Percentiles rank a stretch among this genome's conserved stretches.
phyloP scores from a whole-genome alignment of 1,284 basidiomycete species.

The Termitomyces sp. region DNA sequence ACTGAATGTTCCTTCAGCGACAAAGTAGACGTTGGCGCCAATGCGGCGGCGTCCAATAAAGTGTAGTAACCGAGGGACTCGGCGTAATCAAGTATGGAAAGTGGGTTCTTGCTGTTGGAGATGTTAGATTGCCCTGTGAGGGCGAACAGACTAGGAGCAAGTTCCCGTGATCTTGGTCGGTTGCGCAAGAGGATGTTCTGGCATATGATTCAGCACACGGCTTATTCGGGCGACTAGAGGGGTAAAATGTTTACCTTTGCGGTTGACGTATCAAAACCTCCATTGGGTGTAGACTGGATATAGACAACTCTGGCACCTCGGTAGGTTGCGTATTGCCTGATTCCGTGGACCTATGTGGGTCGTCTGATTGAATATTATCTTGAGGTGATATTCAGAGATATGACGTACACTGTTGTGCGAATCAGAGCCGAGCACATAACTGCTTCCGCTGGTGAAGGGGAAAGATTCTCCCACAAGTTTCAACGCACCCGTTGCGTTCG shows the following conservation, averaged over 20 bases:
- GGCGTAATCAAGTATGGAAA: conserved; percentile 57
- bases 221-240: background rate
- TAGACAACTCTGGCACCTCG: conserved; percentile 56
- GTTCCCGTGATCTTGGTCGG: conserved; percentile 37
- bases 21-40: conserved; percentile 66
- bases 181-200: conserved; percentile 43
- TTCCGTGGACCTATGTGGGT: conserved; percentile 55
- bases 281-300: conserved; percentile 56
- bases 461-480: conserved; percentile 80
- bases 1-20: conserved; percentile 62
- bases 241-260: conserved; percentile 47
- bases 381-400: conserved; percentile 5
- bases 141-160: conserved; percentile 58
- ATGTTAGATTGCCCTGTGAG: conserved; percentile 80
- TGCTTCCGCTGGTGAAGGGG: conserved; percentile 54
- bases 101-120: conserved; percentile 59
- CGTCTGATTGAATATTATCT: conserved; percentile 7
- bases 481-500: conserved; percentile 73
- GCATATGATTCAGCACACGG: conserved; percentile 1
- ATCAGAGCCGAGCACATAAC: conserved; percentile 64
- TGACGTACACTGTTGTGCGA: conserved; percentile 68
- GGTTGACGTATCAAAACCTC: conserved; percentile 52
- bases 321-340: conserved; percentile 61
- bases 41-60: conserved; percentile 74
- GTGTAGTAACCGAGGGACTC: conserved; percentile 66